Percentiles rank a stretch among this genome's conserved stretches.
These are phyloP conservation scores for Podaxis sp. DNA, from an alignment of 768 basidiomycete genomes.

Conservation along the genomic window DNA sequence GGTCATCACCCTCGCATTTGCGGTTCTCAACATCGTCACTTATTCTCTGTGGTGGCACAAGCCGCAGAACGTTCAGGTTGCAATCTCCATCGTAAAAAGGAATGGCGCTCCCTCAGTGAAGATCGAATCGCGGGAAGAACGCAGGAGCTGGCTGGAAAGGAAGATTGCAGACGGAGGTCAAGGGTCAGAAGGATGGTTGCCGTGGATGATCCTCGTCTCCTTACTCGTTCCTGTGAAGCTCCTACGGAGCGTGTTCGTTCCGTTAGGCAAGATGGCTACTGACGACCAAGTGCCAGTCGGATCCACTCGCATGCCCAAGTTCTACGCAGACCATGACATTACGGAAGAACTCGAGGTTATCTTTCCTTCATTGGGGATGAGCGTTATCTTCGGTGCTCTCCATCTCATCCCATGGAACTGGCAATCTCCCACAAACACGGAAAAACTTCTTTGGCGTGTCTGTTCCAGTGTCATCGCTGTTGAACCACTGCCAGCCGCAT, in stretches of 20 bases:
- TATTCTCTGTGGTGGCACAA: conserved; percentile 6
- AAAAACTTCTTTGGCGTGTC: neutral
- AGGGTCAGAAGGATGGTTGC: neutral
- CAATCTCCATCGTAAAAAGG: neutral
- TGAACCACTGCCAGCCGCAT: neutral
- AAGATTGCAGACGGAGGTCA: neutral
- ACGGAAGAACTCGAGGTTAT: neutral
- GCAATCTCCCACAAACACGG: neutral
- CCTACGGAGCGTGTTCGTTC: neutral
- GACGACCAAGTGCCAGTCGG: neutral
- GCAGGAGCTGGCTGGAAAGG: neutral
- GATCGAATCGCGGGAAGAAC: neutral
- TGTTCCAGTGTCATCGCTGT: neutral
- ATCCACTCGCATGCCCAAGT: neutral
- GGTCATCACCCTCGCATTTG: neutral
- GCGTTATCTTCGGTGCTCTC: neutral
- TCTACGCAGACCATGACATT: neutral
- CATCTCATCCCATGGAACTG: neutral
- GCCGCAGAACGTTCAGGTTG: neutral
- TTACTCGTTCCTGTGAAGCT: conserved; percentile 1
- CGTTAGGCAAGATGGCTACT: neutral
- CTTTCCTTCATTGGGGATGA: neutral
- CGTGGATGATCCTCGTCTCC: conserved; percentile 2
- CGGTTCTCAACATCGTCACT: neutral
- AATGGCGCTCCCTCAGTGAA: neutral